Conservation (phyloP, 208 protist genomes). For the Acanthamoeba castellanii region DNA sequence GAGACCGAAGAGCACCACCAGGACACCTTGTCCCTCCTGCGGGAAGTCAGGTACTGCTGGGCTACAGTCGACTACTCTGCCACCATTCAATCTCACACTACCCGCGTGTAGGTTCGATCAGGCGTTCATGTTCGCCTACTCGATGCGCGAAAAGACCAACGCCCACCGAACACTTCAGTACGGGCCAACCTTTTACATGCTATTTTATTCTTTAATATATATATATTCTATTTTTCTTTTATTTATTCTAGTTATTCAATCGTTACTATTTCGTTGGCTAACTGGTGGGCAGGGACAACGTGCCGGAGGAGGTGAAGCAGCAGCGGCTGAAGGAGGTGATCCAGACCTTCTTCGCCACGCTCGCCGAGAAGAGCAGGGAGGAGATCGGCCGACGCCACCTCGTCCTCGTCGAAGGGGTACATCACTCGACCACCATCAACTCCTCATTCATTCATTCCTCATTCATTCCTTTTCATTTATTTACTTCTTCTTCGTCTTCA, state of each 20-base stretch:
- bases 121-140: conserved; percentile 90
- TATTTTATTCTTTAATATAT: too few species aligned
- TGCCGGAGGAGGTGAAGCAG: conserved; percentile 83
- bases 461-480: not conserved
- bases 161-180: conserved; percentile 82
- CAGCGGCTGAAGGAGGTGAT: conserved; percentile 82
- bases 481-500: not conserved
- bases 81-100: too few species aligned
- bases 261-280: too few species aligned
- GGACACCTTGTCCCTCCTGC: conserved; percentile 82
- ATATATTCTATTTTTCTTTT: not conserved
- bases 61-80: not conserved
- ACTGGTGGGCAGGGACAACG: conserved; percentile 83
- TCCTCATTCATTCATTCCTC: not conserved
- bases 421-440: not conserved
- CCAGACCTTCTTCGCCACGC: conserved; percentile 74
- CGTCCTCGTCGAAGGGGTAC: conserved; percentile 82
- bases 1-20: conserved; percentile 89
- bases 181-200: not conserved
- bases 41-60: conserved; percentile 74
- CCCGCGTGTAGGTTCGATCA: conserved; percentile 32
- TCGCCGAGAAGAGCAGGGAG: conserved; percentile 63
- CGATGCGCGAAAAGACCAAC: conserved; percentile 89
- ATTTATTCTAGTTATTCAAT: too few species aligned
- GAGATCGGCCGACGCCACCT: conserved; percentile 85